Base-by-base conservation (phyloP, 345 rosid genomes). In the Lepidium aucheri region DNA sequence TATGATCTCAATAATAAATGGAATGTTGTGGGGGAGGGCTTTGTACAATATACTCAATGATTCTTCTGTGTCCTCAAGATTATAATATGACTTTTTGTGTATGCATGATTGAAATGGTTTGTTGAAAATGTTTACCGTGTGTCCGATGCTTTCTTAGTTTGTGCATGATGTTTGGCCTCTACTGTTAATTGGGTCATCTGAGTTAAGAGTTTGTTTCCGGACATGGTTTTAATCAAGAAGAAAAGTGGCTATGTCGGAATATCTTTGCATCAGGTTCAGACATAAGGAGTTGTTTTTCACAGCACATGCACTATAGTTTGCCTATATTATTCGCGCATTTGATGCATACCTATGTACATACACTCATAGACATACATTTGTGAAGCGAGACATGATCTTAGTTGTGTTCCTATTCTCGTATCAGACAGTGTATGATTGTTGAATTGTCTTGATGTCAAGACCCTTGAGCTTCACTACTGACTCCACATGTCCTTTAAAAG, bases 401-500 rank as follows among this genome's bases (percentile, higher is more conserved):
- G 1, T 53, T 6, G 1, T 53, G 22, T 52, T 28, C 36, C 22
- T 52, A 5, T 44, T 38, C 44, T 55, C 33, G 28, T 51, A 58
- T 66, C 55, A 85, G 55, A 85, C 81, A 0, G 84, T 79, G 67
- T 83, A 83, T 3, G 84, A 53, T 61, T 82, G 86, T 72, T 68
- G 84, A 65, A 82, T 82, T 14, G 84, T 85, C 79, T 83, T 55
- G 74, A 59, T 66, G 80, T 72, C 54, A 79, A 80, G 6, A 26
- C 30, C 30, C 30, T 26, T 26, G 30, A 26, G 30, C 30, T 26
- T 5, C 6, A 26, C 30, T 7, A 85, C 83, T 14, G 84, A 79
- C 44, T 83, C 84, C 8, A 85, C 80, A n/a, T 81, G 85, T 55
- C 84, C 90, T 56, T 85, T 81, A 16, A 83, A 69, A 3, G 85